These are phyloP conservation scores for Massarina eburnea DNA, from an alignment of 2,329 filamentous ascomycete genomes.

Conservation along the genomic window DNA sequence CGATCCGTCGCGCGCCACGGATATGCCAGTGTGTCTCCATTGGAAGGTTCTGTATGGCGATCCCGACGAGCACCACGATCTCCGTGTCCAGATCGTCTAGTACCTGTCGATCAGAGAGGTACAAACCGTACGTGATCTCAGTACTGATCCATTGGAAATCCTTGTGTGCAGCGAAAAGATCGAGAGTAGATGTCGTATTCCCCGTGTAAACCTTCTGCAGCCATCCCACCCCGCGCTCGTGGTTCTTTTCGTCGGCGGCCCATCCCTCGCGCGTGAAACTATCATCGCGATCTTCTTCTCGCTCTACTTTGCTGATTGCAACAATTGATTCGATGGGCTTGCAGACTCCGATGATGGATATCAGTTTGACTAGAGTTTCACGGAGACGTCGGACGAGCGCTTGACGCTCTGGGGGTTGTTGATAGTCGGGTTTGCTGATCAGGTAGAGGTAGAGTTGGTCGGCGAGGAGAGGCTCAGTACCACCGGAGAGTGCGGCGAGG, in stretches of 20 bases:
- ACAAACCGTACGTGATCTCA: constrained; percentile 57
- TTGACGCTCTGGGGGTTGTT: constrained; percentile 45
- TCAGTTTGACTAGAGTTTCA: constrained; percentile 60
- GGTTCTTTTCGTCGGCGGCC: constrained; percentile 57
- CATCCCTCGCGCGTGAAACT: constrained; percentile 52
- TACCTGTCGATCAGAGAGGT: constrained; percentile 55
- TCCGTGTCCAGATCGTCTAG: constrained; percentile 57
- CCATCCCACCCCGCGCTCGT: constrained; percentile 55
- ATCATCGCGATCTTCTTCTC: constrained; percentile 58
- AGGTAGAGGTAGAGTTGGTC: constrained; percentile 59
- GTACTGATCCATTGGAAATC: constrained; percentile 21
- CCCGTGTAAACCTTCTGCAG: constrained; percentile 58
- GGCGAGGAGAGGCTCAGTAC: constrained; percentile 53
- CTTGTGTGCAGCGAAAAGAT: constrained; percentile 17
- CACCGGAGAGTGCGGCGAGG: constrained; percentile 48
- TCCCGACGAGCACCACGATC: constrained; percentile 54
- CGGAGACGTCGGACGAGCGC: constrained; percentile 53
- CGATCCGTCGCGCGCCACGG: constrained; percentile 50
- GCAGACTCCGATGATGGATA: constrained; percentile 59
- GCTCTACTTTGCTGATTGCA: constrained; percentile 53
- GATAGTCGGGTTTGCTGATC: constrained; percentile 49
- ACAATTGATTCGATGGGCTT: constrained; percentile 62
- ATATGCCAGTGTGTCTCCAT: constrained; percentile 58
- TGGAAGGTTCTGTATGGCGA: constrained; percentile 58
- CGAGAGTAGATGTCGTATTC: constrained; percentile 39